Percentiles rank a stretch among this genome's conserved stretches.
Evolutionary conservation across 495 filamentous ascomycete species (phyloP).

Genomic region (Neurospora intermedia): DNA sequence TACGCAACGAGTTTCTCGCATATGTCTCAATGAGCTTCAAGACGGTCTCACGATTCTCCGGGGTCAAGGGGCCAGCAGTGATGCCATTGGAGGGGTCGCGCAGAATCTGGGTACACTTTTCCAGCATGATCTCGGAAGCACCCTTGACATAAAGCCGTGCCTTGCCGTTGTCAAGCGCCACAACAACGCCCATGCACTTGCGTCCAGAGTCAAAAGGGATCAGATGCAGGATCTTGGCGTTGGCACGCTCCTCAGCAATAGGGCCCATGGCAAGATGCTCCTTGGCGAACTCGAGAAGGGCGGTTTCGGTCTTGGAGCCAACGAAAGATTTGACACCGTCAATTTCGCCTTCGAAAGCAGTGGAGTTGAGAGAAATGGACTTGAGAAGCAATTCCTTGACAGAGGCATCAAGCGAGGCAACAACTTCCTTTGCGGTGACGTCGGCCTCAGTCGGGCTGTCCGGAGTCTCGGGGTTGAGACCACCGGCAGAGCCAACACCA

Average conservation of each 20-base stretch:
- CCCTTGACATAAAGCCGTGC: conserved; percentile 73
- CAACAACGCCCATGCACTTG: conserved; percentile 83
- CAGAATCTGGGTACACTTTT: conserved; percentile 61
- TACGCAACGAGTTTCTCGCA: conserved; percentile 71
- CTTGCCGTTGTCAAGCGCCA: conserved; percentile 51
- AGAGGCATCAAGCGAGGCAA: conserved; percentile 39
- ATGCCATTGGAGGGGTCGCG: conserved; percentile 55
- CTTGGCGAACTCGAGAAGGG: conserved; percentile 63
- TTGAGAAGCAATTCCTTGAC: conserved; percentile 57
- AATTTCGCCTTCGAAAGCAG: conserved; percentile 74
- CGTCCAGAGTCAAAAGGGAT: conserved; percentile 78
- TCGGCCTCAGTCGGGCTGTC: conserved; percentile 12
- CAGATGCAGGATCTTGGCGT: conserved; percentile 57
- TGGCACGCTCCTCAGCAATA: conserved; percentile 58
- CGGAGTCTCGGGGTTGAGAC: conserved; percentile 4
- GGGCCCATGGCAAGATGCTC: conserved; percentile 68
- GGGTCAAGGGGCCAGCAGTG: conserved; percentile 42
- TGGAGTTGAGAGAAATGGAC: conserved; percentile 78
- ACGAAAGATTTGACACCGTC: conserved; percentile 64
- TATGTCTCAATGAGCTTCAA: conserved; percentile 61
- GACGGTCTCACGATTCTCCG: conserved; percentile 49
- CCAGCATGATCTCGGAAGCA: conserved; percentile 77
- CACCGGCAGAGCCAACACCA: background rate
- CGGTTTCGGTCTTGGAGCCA: conserved; percentile 86
- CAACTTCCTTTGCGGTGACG: conserved; percentile 16